phyloP scores from a whole-genome alignment of 1,139 yeast species.

The Lodderomyces parapsilosis region DNA sequence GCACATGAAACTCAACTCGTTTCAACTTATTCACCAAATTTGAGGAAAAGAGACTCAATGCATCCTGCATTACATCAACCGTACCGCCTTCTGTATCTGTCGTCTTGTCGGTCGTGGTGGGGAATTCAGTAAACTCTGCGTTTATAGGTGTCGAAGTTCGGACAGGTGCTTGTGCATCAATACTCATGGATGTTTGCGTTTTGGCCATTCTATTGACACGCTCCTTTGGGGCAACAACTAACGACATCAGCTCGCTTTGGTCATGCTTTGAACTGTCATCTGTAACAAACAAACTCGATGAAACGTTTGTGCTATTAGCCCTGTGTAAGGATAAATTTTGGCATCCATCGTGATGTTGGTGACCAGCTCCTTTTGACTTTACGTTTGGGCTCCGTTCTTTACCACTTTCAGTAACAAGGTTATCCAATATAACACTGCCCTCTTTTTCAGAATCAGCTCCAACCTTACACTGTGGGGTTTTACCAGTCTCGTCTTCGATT shows the following conservation, averaged over 20 bases:
- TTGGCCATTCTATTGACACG: constrained; percentile 4
- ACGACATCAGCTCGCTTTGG: not conserved
- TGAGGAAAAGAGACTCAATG: constrained; percentile 12
- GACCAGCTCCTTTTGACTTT: no score
- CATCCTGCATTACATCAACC: constrained; percentile 10
- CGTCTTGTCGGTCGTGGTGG: constrained; percentile 7
- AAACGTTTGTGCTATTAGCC: not conserved
- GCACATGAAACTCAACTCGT: constrained; percentile 15
- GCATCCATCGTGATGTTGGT: no score
- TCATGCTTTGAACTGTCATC: not conserved
- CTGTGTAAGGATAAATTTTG: not conserved
- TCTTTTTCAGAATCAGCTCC: no score
- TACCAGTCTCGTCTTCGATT: no score
- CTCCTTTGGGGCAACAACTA: constrained; percentile 2
- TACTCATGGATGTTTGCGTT: constrained; percentile 1
- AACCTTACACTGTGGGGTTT: no score
- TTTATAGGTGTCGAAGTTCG: constrained; percentile 5
- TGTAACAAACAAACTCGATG: constrained; percentile 1
- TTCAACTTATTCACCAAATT: constrained; percentile 16
- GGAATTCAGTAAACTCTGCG: constrained; percentile 5
- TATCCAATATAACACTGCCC: no score
- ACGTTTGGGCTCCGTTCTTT: no score
- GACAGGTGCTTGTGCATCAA: not conserved
- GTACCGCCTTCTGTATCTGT: constrained; percentile 2
- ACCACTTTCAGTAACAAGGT: no score